Conservation (phyloP, 2,329 filamentous ascomycete genomes). For the Fusarium setosum region DNA sequence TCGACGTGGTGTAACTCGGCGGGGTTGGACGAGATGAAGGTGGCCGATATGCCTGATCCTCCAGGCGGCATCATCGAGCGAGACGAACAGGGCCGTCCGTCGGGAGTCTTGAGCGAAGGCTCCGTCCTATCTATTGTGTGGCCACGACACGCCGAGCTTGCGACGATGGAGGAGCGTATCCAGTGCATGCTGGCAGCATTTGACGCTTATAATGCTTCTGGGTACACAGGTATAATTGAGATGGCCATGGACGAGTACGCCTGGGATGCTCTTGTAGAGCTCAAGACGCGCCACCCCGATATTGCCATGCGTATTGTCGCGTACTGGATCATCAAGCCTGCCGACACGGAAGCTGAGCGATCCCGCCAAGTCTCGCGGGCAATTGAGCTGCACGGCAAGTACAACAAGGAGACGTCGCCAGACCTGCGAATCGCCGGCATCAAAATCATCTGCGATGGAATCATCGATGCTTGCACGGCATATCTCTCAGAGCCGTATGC, state of each 20-base stretch:
- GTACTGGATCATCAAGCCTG: conserved; percentile 68
- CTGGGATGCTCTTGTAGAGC: conserved; percentile 62
- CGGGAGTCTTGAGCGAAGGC: conserved; percentile 64
- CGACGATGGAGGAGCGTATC: conserved; percentile 60
- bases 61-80: conserved; percentile 64
- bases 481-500: conserved; percentile 68
- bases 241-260: conserved; percentile 72
- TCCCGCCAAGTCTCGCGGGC: conserved; percentile 62
- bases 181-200: conserved; percentile 61
- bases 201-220: conserved; percentile 60
- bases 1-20: conserved; percentile 67
- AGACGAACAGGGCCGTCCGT: conserved; percentile 58
- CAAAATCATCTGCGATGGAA: conserved; percentile 72
- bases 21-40: conserved; percentile 60
- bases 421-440: conserved; percentile 66
- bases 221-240: conserved; percentile 67
- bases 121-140: conserved; percentile 65
- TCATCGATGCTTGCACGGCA: conserved; percentile 72
- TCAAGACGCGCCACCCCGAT: conserved; percentile 49
- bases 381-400: conserved; percentile 54
- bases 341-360: conserved; percentile 51
- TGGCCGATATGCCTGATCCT: conserved; percentile 58
- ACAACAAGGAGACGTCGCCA: conserved; percentile 49
- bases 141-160: conserved; percentile 62
- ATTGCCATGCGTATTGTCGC: conserved; percentile 60